Conservation (phyloP, 73 alveolate genomes). For the Paramecium primaurelia region DNA sequence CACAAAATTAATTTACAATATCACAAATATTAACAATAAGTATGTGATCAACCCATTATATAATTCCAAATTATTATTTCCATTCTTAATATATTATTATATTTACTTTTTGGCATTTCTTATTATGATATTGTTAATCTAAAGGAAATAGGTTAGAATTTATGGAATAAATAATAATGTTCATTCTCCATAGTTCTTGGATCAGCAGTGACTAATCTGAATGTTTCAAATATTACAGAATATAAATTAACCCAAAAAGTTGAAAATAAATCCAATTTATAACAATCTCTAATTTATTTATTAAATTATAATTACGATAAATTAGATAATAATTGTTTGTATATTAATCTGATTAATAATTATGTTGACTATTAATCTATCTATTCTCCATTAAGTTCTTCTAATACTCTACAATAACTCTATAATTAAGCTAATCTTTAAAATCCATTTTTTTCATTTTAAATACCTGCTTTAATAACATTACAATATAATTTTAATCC, state of each 20-base stretch:
- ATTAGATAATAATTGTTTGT: neutral
- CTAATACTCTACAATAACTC: neutral
- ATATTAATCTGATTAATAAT: neutral
- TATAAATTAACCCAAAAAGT: conserved; percentile 1
- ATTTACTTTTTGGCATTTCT: conserved; percentile 24
- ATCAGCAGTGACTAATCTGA: neutral
- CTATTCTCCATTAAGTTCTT: neutral
- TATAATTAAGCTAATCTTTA: neutral
- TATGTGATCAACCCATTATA: conserved; percentile 21
- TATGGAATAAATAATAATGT: neutral
- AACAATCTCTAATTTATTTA: neutral
- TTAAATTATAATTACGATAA: neutral
- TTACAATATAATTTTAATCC: conserved; percentile 35
- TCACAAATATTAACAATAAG: neutral
- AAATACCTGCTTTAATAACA: neutral
- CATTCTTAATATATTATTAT: neutral
- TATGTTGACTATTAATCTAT: neutral
- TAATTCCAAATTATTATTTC: conserved; percentile 16
- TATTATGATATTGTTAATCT: neutral
- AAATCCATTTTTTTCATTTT: neutral
- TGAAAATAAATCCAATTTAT: neutral
- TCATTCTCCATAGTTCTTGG: neutral
- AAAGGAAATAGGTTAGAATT: neutral
- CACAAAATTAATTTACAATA: neutral
- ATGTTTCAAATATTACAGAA: neutral